Conservation (phyloP, 2,329 filamentous ascomycete species). For the Tolypocladium endophyticum region DNA sequence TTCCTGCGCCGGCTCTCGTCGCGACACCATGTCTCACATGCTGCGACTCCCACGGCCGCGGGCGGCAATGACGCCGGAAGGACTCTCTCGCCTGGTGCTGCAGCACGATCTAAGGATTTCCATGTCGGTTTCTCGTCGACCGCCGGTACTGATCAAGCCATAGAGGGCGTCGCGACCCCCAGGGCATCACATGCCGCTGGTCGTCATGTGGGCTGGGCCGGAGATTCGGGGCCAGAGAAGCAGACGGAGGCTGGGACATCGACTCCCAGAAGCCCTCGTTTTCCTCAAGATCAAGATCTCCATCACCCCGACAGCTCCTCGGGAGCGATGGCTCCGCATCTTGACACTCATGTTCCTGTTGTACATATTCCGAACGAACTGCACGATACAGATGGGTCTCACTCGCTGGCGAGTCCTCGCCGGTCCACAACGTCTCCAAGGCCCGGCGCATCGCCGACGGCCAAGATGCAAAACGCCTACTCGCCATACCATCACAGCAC, state of each 20-base stretch:
- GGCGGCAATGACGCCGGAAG: constrained; percentile 1
- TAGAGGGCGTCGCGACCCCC: neutral
- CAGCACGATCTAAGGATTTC: constrained; percentile 13
- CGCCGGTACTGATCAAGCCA: neutral
- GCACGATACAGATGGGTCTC: neutral
- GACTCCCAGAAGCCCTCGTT: neutral
- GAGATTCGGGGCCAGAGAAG: neutral
- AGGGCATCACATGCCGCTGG: neutral
- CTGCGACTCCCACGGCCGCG: neutral
- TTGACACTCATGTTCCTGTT: constrained; percentile 3
- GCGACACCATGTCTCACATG: constrained; percentile 14
- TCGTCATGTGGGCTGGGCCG: neutral
- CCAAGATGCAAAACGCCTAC: neutral
- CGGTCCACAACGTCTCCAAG: neutral
- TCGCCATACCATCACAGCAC: constrained; percentile 2
- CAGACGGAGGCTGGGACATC: neutral
- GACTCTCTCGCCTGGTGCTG: constrained; percentile 7
- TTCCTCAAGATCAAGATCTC: neutral
- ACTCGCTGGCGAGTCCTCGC: neutral
- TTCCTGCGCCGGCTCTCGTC: constrained; percentile 40
- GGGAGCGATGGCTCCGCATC: neutral
- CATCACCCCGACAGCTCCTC: neutral
- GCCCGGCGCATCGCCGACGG: neutral
- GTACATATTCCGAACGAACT: constrained; percentile 1
- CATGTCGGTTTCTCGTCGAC: constrained; percentile 21